Evolutionary conservation across 2,329 filamentous ascomycete genomes (phyloP).

Genomic region (Didymella keratinophila): DNA sequence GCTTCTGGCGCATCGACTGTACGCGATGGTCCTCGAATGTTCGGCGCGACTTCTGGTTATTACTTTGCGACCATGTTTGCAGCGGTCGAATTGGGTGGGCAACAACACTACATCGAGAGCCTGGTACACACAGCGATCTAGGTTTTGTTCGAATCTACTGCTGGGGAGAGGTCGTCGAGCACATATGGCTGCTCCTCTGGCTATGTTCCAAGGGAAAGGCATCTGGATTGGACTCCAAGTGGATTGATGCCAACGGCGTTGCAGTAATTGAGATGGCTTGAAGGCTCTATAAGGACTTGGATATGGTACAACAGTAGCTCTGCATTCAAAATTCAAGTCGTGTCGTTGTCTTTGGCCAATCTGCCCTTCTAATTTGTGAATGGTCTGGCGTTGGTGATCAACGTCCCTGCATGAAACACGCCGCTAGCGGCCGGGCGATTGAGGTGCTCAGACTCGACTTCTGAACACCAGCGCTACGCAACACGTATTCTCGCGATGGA

Average conservation of each 20-base stretch:
- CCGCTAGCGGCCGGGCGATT: conserved; percentile 19
- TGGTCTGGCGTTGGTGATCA: conserved; percentile 7
- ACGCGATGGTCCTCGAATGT: conserved; percentile 60
- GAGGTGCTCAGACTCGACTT: conserved; percentile 22
- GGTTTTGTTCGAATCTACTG: conserved; percentile 72
- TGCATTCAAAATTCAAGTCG: not conserved
- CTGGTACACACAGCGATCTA: conserved; percentile 24
- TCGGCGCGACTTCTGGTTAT: conserved; percentile 67
- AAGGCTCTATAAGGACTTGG: not conserved
- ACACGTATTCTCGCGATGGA: conserved; percentile 7
- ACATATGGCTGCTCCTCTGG: conserved; percentile 79
- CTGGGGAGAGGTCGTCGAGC: conserved; percentile 76
- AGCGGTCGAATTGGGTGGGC: conserved; percentile 72
- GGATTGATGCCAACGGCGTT: conserved; percentile 70
- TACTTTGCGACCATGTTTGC: conserved; percentile 66
- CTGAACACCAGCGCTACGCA: conserved; percentile 14
- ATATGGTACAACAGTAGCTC: not conserved
- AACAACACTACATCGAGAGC: conserved; percentile 61
- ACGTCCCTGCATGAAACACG: conserved; percentile 25
- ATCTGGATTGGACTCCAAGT: conserved; percentile 65
- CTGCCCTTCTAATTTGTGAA: not conserved
- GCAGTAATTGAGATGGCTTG: conserved; percentile 61
- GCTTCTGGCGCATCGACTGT: conserved; percentile 76
- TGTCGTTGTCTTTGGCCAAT: not conserved
- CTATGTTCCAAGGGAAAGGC: conserved; percentile 72